These are phyloP conservation scores for Pelargonium nanum DNA, from an alignment of 345 rosid species.

Conservation along the genomic window DNA sequence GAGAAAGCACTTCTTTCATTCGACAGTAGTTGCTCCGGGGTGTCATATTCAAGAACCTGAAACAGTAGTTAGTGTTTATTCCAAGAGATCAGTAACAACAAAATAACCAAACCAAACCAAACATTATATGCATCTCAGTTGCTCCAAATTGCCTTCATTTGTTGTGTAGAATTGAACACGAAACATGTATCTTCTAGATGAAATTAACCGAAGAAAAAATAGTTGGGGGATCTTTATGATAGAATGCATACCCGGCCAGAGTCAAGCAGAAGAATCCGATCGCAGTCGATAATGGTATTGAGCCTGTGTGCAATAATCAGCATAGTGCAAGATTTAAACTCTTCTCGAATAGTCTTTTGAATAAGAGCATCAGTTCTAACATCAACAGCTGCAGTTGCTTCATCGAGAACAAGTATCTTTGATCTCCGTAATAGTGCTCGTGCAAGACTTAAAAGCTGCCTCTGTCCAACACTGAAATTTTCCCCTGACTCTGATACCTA, in stretches of 20 bases:
- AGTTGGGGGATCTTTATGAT: neutral
- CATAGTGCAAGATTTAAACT: conserved; percentile 92
- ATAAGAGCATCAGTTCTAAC: conserved; percentile 97
- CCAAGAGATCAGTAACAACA: conserved; percentile 2
- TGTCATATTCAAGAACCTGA: conserved; percentile 80
- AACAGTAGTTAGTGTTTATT: conserved; percentile 1
- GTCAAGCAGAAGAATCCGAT: conserved; percentile 77
- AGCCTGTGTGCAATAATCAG: conserved; percentile 94
- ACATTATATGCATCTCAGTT: neutral
- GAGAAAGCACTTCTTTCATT: conserved; percentile 76
- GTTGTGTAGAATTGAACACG: neutral
- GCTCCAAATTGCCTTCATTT: neutral
- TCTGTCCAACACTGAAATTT: conserved; percentile 96
- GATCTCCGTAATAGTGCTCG: conserved; percentile 92
- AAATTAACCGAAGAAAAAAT: neutral
- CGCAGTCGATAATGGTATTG: conserved; percentile 91
- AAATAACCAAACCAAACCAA: neutral
- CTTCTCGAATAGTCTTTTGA: conserved; percentile 96
- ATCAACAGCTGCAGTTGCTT: conserved; percentile 99
- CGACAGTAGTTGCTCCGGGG: conserved; percentile 68
- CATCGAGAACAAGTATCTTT: conserved; percentile 95
- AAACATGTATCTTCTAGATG: neutral
- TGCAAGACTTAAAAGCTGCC: conserved; percentile 94
- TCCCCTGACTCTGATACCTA: conserved; percentile 96
- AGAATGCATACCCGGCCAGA: conserved; percentile 63